phyloP scores from a whole-genome alignment of 148 eudicot species.

The Silene latifolia region DNA sequence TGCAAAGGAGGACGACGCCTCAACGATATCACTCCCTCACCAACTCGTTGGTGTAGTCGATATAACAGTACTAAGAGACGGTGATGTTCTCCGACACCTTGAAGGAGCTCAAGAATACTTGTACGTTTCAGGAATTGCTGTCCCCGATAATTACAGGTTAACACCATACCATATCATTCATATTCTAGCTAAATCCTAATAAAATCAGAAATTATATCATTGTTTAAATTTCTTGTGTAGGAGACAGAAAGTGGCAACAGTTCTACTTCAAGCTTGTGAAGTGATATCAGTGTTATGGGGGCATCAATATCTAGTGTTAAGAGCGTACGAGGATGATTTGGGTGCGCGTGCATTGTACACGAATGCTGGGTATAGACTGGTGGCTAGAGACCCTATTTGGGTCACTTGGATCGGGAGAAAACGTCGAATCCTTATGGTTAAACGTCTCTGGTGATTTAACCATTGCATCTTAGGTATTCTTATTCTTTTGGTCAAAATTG shows the following conservation, averaged over 20 bases:
- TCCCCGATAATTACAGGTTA: conserved; percentile 60
- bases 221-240: conserved; percentile 24
- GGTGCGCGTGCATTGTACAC: conserved; percentile 74
- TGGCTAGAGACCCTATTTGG: conserved; percentile 72
- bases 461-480: neutral
- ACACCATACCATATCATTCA: neutral
- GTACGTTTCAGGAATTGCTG: conserved; percentile 93
- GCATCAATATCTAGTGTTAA: conserved; percentile 53
- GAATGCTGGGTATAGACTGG: conserved; percentile 71
- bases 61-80: conserved; percentile 63
- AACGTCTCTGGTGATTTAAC: conserved; percentile 25
- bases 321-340: conserved; percentile 84
- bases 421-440: conserved; percentile 76
- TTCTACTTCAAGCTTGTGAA: conserved; percentile 84
- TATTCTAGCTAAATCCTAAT: neutral
- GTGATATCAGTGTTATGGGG: conserved; percentile 55
- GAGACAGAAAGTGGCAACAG: conserved; percentile 85
- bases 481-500: neutral
- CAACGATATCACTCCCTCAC: conserved; percentile 12
- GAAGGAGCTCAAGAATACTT: conserved; percentile 65
- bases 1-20: conserved; percentile 9
- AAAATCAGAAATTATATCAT: no score
- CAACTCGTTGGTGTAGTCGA: conserved; percentile 86
- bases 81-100: conserved; percentile 62
- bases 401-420: conserved; percentile 69